A percentile compares a stretch with the other conserved stretches of the same genome.
These are phyloP conservation scores for Senecio squalidus DNA, from an alignment of 140 eudicot genomes.

Conservation along the genomic window DNA sequence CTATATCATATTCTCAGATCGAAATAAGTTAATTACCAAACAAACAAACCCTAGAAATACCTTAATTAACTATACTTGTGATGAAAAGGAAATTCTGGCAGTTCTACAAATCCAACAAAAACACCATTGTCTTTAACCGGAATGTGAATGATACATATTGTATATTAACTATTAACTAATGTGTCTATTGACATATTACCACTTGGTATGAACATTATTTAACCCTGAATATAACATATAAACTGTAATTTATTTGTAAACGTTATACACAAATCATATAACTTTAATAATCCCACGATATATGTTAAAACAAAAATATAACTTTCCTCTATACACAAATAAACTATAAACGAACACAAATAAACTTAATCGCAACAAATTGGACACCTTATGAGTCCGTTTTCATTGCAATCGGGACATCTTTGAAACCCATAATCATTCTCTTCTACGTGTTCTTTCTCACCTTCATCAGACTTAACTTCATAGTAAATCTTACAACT, in stretches of 20 bases:
- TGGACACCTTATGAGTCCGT: constrained; percentile 80
- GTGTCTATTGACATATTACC: no score
- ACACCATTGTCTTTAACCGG: no score
- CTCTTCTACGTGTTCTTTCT: constrained; percentile 45
- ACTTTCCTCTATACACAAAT: constrained; percentile 7
- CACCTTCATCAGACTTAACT: constrained; percentile 40
- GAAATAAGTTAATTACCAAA: no score
- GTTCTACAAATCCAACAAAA: no score
- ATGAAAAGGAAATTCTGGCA: no score
- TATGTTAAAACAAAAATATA: constrained; percentile 4
- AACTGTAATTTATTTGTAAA: background rate
- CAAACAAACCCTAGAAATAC: no score
- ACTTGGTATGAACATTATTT: no score
- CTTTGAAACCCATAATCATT: constrained; percentile 72
- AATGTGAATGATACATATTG: no score
- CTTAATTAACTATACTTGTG: no score
- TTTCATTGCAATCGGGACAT: constrained; percentile 94
- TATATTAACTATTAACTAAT: no score
- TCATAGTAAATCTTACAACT: constrained; percentile 80
- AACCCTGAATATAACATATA: background rate
- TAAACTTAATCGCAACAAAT: constrained; percentile 56
- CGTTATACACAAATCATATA: constrained; percentile 10
- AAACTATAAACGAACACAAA: background rate
- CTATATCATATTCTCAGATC: no score
- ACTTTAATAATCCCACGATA: constrained; percentile 24